These are phyloP conservation scores for Papiliotrema fonsecae DNA, from an alignment of 1,284 basidiomycete species.

Conservation along the genomic window DNA sequence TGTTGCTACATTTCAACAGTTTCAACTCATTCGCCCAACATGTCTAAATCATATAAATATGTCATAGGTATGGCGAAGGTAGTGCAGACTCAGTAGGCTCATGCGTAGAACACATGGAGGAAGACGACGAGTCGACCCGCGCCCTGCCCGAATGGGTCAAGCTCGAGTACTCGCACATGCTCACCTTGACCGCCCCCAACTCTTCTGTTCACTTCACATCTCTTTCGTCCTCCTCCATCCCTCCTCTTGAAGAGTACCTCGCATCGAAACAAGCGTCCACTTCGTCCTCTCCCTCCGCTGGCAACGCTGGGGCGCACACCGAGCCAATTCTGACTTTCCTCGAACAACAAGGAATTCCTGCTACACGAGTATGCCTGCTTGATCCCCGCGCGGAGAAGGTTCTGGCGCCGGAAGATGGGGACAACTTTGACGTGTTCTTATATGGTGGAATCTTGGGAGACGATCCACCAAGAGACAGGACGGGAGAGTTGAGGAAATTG, in stretches of 20 bases:
- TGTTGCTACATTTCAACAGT: too few species aligned
- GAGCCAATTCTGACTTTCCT: conserved; percentile 65
- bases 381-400: conserved; percentile 73
- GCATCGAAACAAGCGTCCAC: conserved; percentile 29
- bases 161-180: conserved; percentile 75
- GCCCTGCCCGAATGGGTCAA: conserved; percentile 76
- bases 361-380: conserved; percentile 71
- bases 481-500: conserved; percentile 74
- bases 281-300: too few species aligned
- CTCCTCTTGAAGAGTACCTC: conserved; percentile 56
- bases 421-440: conserved; percentile 74
- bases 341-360: conserved; percentile 44
- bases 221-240: conserved; percentile 64
- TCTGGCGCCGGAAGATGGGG: conserved; percentile 68
- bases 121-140: conserved; percentile 70
- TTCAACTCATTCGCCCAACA: too few species aligned
- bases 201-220: conserved; percentile 75
- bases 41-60: conserved; percentile 34
- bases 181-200: conserved; percentile 62
- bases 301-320: conserved; percentile 58
- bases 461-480: conserved; percentile 52
- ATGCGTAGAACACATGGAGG: conserved; percentile 83
- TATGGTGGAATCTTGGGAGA: conserved; percentile 60
- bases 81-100: conserved; percentile 2
- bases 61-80: conserved; percentile 35